phyloP scores from a whole-genome alignment of 2,329 filamentous ascomycete genomes.

The Lomentospora prolificans region DNA sequence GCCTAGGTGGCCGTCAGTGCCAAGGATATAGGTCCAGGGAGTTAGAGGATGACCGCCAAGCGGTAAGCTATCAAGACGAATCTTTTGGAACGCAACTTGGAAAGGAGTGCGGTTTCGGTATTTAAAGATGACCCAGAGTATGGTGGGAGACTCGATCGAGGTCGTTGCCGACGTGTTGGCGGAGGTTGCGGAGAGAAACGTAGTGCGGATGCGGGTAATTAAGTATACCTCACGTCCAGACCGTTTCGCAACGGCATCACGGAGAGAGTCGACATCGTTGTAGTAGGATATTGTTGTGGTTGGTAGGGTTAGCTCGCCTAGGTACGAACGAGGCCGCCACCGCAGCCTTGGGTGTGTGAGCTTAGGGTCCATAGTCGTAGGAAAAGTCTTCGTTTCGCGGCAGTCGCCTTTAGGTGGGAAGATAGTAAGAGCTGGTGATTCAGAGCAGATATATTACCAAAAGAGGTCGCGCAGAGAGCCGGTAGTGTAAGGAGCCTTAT shows the following conservation, averaged over 20 bases:
- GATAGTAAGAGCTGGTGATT: too few relatives aligned
- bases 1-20: slow-evolving; percentile 6
- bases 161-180: not conserved
- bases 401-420: not conserved
- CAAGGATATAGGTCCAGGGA: slow-evolving; percentile 8
- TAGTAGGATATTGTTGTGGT: slow-evolving; percentile 2
- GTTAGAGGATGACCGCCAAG: slow-evolving; percentile 6
- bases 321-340: slow-evolving; percentile 6
- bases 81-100: slow-evolving; percentile 3
- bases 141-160: not conserved
- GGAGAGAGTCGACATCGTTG: slow-evolving; percentile 4
- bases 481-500: too few relatives aligned
- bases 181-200: not conserved
- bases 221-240: slow-evolving; percentile 3
- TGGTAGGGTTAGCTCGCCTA: not conserved
- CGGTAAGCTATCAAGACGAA: slow-evolving; percentile 2
- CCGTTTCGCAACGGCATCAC: slow-evolving; percentile 3
- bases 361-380: not conserved
- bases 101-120: slow-evolving; percentile 3
- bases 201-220: slow-evolving; percentile 4
- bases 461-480: too few relatives aligned
- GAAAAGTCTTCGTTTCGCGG: not conserved
- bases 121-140: slow-evolving; percentile 3
- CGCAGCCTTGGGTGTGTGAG: slow-evolving; percentile 1
- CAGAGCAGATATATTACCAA: too few relatives aligned